Percentiles rank a stretch among this genome's conserved stretches.
These are phyloP conservation scores for Peronosclerospora sorghi DNA, from an alignment of 352 stramenopile species.

Conservation along the genomic window DNA sequence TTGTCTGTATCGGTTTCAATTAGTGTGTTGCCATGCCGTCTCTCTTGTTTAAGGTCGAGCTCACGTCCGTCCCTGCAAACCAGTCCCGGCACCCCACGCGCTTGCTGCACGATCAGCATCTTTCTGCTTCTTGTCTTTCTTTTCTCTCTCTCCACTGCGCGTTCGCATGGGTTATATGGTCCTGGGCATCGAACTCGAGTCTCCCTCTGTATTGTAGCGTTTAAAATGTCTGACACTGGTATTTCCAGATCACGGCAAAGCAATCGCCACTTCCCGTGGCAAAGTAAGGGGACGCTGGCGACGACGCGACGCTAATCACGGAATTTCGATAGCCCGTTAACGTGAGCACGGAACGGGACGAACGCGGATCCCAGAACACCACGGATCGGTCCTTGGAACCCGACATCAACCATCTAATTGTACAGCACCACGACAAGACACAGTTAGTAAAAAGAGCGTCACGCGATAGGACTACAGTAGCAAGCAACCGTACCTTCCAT, in stretches of 20 bases:
- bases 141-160: slow-evolving; percentile 7
- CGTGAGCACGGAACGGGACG: slow-evolving; percentile 70
- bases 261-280: slow-evolving; percentile 76
- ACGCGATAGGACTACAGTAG: not conserved
- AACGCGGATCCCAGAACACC: slow-evolving; percentile 80
- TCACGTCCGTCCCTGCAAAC: no score
- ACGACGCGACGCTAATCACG: slow-evolving; percentile 80
- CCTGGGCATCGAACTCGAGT: slow-evolving; percentile 13
- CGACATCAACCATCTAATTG: slow-evolving; percentile 71
- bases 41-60: no score
- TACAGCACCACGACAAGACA: slow-evolving; percentile 8
- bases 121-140: not conserved
- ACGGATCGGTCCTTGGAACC: slow-evolving; percentile 80
- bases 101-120: slow-evolving; percentile 14
- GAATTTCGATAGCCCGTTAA: slow-evolving; percentile 80
- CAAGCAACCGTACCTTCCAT: slow-evolving; percentile 52
- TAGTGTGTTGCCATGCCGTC: slow-evolving; percentile 7
- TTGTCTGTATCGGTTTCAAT: no score
- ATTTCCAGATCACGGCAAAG: slow-evolving; percentile 83
- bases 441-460: slow-evolving; percentile 2
- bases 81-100: slow-evolving; percentile 4
- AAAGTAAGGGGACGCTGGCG: slow-evolving; percentile 76
- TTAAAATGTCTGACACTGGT: slow-evolving; percentile 84
- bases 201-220: slow-evolving; percentile 25
- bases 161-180: slow-evolving; percentile 9